A percentile compares a stretch with the other conserved stretches of the same genome.
phyloP scores from a whole-genome alignment of 2,329 filamentous ascomycete species.

The Calonectria pteridis region DNA sequence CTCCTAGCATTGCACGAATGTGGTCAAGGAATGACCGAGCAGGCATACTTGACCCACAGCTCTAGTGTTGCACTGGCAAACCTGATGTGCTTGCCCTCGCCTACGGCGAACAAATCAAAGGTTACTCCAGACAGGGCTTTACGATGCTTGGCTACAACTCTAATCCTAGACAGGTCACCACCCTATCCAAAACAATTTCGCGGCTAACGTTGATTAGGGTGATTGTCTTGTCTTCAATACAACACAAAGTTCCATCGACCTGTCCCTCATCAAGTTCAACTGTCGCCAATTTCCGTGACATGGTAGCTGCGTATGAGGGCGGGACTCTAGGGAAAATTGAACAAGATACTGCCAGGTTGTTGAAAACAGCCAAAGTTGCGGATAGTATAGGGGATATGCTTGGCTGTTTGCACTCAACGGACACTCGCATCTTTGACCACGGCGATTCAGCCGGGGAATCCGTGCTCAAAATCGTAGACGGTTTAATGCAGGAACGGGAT shows the following conservation, averaged over 20 bases:
- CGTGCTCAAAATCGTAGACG: neutral
- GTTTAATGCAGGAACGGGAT: neutral
- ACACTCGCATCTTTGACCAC: neutral
- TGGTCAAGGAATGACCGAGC: neutral
- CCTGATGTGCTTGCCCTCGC: neutral
- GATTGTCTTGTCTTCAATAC: neutral
- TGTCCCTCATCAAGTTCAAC: neutral
- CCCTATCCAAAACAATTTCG: neutral
- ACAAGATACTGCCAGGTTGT: neutral
- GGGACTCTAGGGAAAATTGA: too few species aligned
- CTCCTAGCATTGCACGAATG: neutral
- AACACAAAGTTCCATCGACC: neutral
- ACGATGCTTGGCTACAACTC: neutral
- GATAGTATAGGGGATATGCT: neutral
- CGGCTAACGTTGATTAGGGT: neutral
- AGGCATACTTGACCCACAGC: neutral
- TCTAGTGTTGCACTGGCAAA: neutral
- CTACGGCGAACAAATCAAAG: too few species aligned
- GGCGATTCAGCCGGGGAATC: neutral
- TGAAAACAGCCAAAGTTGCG: neutral
- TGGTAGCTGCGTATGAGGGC: too few species aligned
- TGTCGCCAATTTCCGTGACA: too few species aligned
- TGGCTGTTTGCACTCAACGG: neutral
- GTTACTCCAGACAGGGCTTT: neutral
- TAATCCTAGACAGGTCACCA: neutral